phyloP scores from a whole-genome alignment of 2,329 filamentous ascomycete species.

The Pseudocercospora cruenta region DNA sequence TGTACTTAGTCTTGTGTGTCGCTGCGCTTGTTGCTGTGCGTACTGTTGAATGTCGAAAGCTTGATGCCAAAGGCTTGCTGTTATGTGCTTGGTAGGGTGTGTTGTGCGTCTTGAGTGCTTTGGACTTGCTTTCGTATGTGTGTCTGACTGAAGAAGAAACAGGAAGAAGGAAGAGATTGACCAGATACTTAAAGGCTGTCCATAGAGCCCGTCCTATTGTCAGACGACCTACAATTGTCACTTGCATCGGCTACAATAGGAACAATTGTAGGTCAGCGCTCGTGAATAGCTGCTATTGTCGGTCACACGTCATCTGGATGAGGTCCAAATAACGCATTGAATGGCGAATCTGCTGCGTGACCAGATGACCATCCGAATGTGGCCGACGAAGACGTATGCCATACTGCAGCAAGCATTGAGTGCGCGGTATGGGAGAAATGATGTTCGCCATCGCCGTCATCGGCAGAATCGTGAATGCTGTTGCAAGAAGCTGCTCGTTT shows the following conservation, averaged over 20 bases:
- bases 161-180: slow-evolving; percentile 5
- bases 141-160: background rate
- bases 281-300: slow-evolving; percentile 20
- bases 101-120: background rate
- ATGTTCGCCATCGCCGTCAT: background rate
- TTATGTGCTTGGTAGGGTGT: background rate
- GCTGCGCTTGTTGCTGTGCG: background rate
- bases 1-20: background rate
- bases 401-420: background rate
- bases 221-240: slow-evolving; percentile 19
- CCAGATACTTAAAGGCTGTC: background rate
- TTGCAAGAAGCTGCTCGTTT: background rate
- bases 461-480: background rate
- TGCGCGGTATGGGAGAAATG: background rate
- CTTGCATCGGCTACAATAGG: slow-evolving; percentile 7
- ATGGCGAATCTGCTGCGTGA: slow-evolving; percentile 1
- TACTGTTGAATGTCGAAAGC: background rate
- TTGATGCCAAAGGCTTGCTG: background rate
- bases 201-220: slow-evolving; percentile 5
- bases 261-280: slow-evolving; percentile 4
- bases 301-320: slow-evolving; percentile 12
- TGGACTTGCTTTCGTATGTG: slow-evolving; percentile 5
- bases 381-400: background rate
- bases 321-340: background rate
- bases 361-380: slow-evolving; percentile 1